Percentiles rank a stretch among this genome's conserved stretches.
phyloP scores from a whole-genome alignment of 2,329 filamentous ascomycete species.

The Colletotrichum sp. region DNA sequence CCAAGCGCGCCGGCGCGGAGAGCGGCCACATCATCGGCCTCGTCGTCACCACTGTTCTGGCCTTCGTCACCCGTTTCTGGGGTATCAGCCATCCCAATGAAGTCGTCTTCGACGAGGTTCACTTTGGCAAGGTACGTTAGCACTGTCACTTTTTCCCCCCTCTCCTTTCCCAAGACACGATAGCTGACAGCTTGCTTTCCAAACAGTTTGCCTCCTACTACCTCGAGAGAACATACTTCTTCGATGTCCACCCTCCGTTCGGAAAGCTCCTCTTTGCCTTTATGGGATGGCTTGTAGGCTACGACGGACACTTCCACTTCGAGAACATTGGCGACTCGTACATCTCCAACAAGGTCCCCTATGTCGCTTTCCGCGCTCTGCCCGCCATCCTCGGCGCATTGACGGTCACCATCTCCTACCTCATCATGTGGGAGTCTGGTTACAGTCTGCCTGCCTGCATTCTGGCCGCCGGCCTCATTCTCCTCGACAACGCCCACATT shows the following conservation, averaged over 20 bases:
- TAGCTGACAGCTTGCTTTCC: constrained; percentile 20
- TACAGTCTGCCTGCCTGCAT: constrained; percentile 95
- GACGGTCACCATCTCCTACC: constrained; percentile 90
- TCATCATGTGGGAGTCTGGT: constrained; percentile 99
- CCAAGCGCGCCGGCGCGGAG: constrained; percentile 58
- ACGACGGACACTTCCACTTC: constrained; percentile 96
- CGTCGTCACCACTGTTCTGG: constrained; percentile 76
- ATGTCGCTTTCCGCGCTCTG: constrained; percentile 93
- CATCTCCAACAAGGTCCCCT: constrained; percentile 94
- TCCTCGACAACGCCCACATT: constrained; percentile 98
- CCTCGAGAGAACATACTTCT: constrained; percentile 97
- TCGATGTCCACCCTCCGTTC: constrained; percentile 98
- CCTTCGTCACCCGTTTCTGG: constrained; percentile 93
- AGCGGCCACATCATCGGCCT: constrained; percentile 86
- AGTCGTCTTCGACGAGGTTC: constrained; percentile 98
- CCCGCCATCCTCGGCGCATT: constrained; percentile 90
- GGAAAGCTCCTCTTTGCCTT: constrained; percentile 97
- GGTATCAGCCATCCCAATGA: constrained; percentile 94
- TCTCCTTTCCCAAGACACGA: background rate
- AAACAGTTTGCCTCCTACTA: constrained; percentile 79
- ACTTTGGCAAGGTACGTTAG: constrained; percentile 91
- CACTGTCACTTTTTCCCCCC: background rate
- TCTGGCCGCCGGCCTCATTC: constrained; percentile 81
- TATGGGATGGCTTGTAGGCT: constrained; percentile 96
- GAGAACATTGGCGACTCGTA: constrained; percentile 99